Percentiles rank a stretch among this genome's conserved stretches.
Evolutionary conservation across 805 yeast genomes (phyloP).

Genomic region (Starmerella ratchasimensis): DNA sequence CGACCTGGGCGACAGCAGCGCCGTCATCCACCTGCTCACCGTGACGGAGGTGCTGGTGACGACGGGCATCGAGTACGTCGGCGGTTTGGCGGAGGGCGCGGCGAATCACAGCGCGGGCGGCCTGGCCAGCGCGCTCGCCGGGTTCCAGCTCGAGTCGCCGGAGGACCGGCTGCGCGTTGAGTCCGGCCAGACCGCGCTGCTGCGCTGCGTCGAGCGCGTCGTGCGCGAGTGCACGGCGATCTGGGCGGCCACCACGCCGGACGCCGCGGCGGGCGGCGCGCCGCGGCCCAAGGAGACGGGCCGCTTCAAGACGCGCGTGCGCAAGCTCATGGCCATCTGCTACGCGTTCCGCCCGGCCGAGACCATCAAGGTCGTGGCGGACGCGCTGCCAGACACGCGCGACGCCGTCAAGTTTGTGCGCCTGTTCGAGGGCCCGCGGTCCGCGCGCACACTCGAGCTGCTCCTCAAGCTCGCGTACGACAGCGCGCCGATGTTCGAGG

Average conservation of each 20-base stretch:
- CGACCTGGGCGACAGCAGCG: slow-evolving; percentile 5
- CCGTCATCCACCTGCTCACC: slow-evolving; percentile 5
- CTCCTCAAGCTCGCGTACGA: slow-evolving; percentile 8
- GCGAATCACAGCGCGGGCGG: slow-evolving; percentile 3
- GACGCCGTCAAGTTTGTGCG: slow-evolving; percentile 19
- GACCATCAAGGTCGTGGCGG: slow-evolving; percentile 11
- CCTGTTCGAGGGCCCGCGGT: slow-evolving; percentile 19
- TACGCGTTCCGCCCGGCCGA: slow-evolving; percentile 16
- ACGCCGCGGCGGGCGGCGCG: slow-evolving; percentile 5
- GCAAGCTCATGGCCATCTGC: slow-evolving; percentile 20
- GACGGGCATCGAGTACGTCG: slow-evolving; percentile 2
- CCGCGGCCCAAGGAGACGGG: too few relatives aligned
- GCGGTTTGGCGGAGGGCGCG: background rate
- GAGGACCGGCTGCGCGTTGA: slow-evolving; percentile 37
- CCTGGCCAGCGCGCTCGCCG: slow-evolving; percentile 8
- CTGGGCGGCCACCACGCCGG: background rate
- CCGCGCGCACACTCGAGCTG: slow-evolving; percentile 16
- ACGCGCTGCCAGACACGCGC: slow-evolving; percentile 2
- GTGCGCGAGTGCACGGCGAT: too few relatives aligned
- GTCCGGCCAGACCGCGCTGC: slow-evolving; percentile 29
- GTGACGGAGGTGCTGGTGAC: slow-evolving; percentile 7
- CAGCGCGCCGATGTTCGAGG: slow-evolving; percentile 21
- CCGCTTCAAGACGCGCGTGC: slow-evolving; percentile 21
- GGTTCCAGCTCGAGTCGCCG: slow-evolving; percentile 54
- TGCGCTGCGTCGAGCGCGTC: slow-evolving; percentile 14